Percentiles rank a stretch among this genome's conserved stretches.
Conservation (phyloP, 805 yeast genomes). For the Saccharomycopsis synnaedendra region DNA sequence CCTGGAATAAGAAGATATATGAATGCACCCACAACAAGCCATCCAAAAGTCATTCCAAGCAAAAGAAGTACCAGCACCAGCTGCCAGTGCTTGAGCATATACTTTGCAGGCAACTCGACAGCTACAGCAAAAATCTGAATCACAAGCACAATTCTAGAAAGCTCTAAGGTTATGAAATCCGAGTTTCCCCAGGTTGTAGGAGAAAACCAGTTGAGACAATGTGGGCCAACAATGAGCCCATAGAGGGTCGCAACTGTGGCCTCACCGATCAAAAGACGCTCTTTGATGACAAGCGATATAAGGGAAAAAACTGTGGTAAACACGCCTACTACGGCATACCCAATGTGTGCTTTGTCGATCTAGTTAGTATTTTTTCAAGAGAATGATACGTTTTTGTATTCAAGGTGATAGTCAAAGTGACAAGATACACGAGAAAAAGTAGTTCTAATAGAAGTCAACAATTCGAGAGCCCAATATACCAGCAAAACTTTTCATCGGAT, state of each 20-base stretch:
- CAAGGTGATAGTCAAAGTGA: too few species aligned
- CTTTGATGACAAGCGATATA: slow-evolving; percentile 73
- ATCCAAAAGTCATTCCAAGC: slow-evolving; percentile 86
- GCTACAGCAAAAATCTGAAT: slow-evolving; percentile 91
- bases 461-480: too few species aligned
- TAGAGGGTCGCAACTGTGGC: slow-evolving; percentile 81
- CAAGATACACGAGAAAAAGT: too few species aligned
- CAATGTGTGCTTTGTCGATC: slow-evolving; percentile 59
- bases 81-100: slow-evolving; percentile 75
- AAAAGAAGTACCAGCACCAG: slow-evolving; percentile 64
- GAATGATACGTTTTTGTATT: too few species aligned
- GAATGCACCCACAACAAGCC: slow-evolving; percentile 74
- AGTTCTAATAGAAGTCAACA: too few species aligned
- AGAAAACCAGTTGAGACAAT: slow-evolving; percentile 70
- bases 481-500: too few species aligned
- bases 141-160: slow-evolving; percentile 72
- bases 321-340: slow-evolving; percentile 80
- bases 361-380: neutral
- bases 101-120: slow-evolving; percentile 83
- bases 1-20: slow-evolving; percentile 71
- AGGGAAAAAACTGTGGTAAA: slow-evolving; percentile 74
- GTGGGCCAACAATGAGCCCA: slow-evolving; percentile 85
- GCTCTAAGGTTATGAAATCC: slow-evolving; percentile 72
- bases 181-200: slow-evolving; percentile 81
- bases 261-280: slow-evolving; percentile 78